phyloP scores from a whole-genome alignment of 176 grass and related monocot species.

The Thalia dealbata region DNA sequence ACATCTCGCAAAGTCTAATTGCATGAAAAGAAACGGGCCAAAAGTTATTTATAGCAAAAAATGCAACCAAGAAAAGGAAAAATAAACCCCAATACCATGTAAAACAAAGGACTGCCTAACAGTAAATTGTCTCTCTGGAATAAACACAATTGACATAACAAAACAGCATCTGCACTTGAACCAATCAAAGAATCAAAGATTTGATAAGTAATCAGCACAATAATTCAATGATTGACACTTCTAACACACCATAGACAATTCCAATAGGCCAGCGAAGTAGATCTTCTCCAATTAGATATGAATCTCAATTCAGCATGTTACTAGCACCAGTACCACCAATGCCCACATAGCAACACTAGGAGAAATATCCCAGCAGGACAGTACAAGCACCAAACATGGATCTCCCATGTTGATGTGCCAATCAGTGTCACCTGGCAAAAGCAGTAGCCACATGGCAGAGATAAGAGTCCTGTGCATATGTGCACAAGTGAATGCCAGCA shows the following conservation, averaged over 20 bases:
- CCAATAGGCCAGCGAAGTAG: background rate
- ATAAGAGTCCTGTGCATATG: no score
- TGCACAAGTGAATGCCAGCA: no score
- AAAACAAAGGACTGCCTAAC: background rate
- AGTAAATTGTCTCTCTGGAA: background rate
- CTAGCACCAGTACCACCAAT: no score
- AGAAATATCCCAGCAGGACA: no score
- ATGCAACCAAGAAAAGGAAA: background rate
- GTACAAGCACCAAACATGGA: no score
- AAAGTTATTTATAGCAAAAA: background rate
- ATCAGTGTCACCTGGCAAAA: no score
- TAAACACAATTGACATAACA: background rate
- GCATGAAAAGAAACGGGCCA: background rate
- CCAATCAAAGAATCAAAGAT: background rate
- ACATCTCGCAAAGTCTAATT: background rate
- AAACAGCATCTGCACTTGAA: background rate
- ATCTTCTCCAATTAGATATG: background rate
- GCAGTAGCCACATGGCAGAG: no score
- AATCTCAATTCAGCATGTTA: no score
- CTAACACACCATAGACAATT: background rate
- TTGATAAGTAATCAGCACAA: background rate
- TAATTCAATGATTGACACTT: background rate
- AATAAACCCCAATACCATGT: background rate
- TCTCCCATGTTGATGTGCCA: no score
- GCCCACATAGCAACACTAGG: no score